These are phyloP conservation scores for Candida wancherniae DNA, from an alignment of 805 yeast species.

Conservation along the genomic window DNA sequence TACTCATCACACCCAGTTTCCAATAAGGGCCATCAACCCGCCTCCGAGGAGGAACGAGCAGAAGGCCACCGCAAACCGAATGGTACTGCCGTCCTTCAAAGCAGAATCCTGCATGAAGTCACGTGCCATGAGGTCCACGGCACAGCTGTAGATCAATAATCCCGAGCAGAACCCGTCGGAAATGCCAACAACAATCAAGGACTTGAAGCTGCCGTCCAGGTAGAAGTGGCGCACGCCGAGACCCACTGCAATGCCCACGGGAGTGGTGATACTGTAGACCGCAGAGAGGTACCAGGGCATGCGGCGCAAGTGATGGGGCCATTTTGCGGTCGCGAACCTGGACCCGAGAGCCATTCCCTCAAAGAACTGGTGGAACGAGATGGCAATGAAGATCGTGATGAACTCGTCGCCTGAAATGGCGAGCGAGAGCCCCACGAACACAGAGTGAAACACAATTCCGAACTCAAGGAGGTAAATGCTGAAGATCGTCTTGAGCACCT, in stretches of 20 bases:
- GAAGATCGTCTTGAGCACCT: conserved; percentile 3
- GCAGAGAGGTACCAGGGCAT: conserved; percentile 3
- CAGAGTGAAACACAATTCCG: conserved; percentile 27
- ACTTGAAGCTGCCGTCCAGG: conserved; percentile 51
- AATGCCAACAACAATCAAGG: conserved; percentile 62
- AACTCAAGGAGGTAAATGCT: conserved; percentile 18
- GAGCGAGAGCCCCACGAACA: conserved; percentile 24
- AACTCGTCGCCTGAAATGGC: conserved; percentile 24
- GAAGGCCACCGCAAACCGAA: conserved; percentile 48
- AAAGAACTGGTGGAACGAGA: conserved; percentile 26
- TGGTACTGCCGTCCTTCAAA: conserved; percentile 52
- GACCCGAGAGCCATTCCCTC: conserved; percentile 29
- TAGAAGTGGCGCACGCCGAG: conserved; percentile 63
- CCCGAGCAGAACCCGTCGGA: conserved; percentile 77
- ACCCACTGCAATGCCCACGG: conserved; percentile 73
- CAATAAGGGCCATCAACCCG: conserved; percentile 72
- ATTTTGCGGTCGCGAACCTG: conserved; percentile 21
- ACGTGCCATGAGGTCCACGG: conserved; percentile 74
- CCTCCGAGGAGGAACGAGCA: conserved; percentile 57
- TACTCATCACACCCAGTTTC: conserved; percentile 60
- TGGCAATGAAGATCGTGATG: conserved; percentile 23
- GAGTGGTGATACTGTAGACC: conserved; percentile 49
- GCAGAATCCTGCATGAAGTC: conserved; percentile 62
- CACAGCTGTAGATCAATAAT: conserved; percentile 67
- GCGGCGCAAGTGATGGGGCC: conserved; percentile 9